Percentiles rank a stretch among this genome's conserved stretches.
Evolutionary conservation across 495 filamentous ascomycete species (phyloP).

Genomic region (Aspergillus egyptiacus): DNA sequence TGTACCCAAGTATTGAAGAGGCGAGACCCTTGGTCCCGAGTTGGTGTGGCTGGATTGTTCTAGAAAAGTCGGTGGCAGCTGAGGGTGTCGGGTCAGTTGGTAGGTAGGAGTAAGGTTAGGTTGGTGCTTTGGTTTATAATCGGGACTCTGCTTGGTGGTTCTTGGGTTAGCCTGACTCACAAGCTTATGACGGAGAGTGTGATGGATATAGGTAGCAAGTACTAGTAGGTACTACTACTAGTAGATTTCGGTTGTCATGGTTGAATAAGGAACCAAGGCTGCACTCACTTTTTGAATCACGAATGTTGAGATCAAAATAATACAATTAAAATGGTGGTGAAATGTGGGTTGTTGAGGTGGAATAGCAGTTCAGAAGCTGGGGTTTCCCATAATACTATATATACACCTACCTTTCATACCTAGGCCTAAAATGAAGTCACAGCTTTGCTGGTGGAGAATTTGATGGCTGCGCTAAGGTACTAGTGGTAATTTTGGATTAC

Average conservation of each 20-base stretch:
- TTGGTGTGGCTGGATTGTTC: constrained; percentile 2
- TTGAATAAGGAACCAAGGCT: neutral
- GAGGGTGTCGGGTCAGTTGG: neutral
- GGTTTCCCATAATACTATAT: neutral
- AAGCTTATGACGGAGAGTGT: constrained; percentile 8
- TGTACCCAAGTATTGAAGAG: constrained; percentile 23
- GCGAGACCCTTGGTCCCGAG: constrained; percentile 2
- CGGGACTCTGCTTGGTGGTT: constrained; percentile 1
- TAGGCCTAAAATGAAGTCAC: neutral
- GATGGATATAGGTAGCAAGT: no score
- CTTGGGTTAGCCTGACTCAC: constrained; percentile 6
- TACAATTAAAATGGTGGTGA: no score
- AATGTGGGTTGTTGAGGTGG: no score
- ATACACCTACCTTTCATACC: neutral
- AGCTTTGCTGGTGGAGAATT: neutral
- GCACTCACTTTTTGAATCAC: no score
- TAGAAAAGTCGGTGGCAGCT: constrained; percentile 11
- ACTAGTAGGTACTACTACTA: neutral
- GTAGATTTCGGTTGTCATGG: neutral
- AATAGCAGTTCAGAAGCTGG: no score
- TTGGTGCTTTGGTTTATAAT: constrained; percentile 8
- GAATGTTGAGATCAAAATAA: no score
- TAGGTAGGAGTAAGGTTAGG: neutral
- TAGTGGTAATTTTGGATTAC: neutral
- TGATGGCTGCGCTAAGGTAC: no score